A percentile compares a stretch with the other conserved stretches of the same genome.
These are phyloP conservation scores for Euphorbia schlechtendalii DNA, from an alignment of 441 rosid genomes.

Conservation along the genomic window DNA sequence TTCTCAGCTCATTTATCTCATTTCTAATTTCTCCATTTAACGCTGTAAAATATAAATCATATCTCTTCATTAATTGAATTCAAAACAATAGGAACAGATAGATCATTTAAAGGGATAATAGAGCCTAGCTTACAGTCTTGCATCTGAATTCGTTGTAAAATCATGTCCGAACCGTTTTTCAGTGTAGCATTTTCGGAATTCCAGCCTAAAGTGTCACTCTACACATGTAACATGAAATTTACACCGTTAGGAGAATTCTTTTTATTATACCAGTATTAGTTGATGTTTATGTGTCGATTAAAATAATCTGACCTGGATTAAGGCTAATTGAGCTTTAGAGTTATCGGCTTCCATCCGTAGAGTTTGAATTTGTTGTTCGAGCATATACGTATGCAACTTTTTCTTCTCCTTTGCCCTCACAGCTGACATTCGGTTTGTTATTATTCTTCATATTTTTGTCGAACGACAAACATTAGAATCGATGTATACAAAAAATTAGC, in stretches of 20 bases:
- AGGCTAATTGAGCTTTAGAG: background rate
- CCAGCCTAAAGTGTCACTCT: conserved; percentile 18
- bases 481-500: too few species aligned
- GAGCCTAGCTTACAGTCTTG: conserved; percentile 18
- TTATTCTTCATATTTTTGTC: conserved; percentile 14
- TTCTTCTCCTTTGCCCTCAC: conserved; percentile 29
- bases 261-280: background rate
- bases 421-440: conserved; percentile 23
- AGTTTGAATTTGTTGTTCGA: conserved; percentile 8
- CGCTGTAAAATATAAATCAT: background rate
- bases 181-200: conserved; percentile 11
- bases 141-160: conserved; percentile 8
- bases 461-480: too few species aligned
- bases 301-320: conserved; percentile 13
- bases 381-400: conserved; percentile 17
- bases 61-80: too few species aligned
- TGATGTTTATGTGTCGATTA: background rate
- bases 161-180: background rate
- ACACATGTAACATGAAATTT: background rate
- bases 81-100: background rate
- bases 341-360: conserved; percentile 7
- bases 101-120: background rate
- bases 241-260: background rate
- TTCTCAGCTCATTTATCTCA: background rate
- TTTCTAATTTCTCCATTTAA: conserved; percentile 12